Percentiles rank a stretch among this genome's conserved stretches.
Conservation (phyloP, 768 basidiomycete genomes). For the Chiua virens region DNA sequence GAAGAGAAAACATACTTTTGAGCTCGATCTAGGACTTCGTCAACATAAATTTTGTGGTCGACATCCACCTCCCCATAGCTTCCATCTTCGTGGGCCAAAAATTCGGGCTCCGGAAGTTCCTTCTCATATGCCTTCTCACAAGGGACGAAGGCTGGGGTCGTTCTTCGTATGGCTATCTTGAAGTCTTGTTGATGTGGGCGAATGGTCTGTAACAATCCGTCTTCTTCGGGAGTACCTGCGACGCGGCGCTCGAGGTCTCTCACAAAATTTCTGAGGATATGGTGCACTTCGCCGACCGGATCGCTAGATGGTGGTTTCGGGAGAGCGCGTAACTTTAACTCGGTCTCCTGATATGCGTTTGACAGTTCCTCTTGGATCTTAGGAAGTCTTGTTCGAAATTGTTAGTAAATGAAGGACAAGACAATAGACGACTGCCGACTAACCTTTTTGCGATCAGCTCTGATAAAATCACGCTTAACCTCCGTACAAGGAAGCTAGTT, state of each 20-base stretch:
- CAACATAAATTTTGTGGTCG: slow-evolving; percentile 49
- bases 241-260: slow-evolving; percentile 45
- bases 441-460: slow-evolving; percentile 63
- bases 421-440: too few species aligned
- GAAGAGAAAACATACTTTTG: slow-evolving; percentile 34
- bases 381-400: slow-evolving; percentile 47
- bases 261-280: slow-evolving; percentile 46
- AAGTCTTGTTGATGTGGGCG: slow-evolving; percentile 50
- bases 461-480: too few species aligned
- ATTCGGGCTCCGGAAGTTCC: slow-evolving; percentile 19
- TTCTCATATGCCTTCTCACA: slow-evolving; percentile 29
- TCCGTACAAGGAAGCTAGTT: slow-evolving; percentile 54
- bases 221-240: slow-evolving; percentile 51
- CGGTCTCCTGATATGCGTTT: slow-evolving; percentile 40
- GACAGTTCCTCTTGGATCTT: slow-evolving; percentile 60
- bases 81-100: slow-evolving; percentile 43
- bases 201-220: slow-evolving; percentile 58
- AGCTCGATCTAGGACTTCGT: slow-evolving; percentile 51
- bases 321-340: slow-evolving; percentile 30
- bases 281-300: slow-evolving; percentile 56
- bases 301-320: slow-evolving; percentile 57
- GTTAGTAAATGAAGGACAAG: background rate
- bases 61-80: slow-evolving; percentile 4
- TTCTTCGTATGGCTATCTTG: slow-evolving; percentile 44
- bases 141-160: slow-evolving; percentile 60